Conservation (phyloP, 495 filamentous ascomycete species). For the Xylaria flabelliformis region DNA sequence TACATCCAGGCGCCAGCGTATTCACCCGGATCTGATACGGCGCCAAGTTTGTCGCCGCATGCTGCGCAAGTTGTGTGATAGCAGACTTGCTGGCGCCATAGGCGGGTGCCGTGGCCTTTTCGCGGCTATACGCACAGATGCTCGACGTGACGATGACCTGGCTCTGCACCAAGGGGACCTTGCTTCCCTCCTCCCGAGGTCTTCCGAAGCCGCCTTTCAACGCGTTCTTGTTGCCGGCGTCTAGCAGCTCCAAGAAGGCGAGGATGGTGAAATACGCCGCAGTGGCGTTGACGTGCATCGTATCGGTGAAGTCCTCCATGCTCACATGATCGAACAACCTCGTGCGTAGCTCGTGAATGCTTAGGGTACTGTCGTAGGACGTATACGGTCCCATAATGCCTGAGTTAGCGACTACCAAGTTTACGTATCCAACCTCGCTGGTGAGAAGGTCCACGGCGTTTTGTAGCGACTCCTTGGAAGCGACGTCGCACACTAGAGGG, state of each 20-base stretch:
- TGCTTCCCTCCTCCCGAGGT: constrained; percentile 29
- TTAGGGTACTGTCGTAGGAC: constrained; percentile 43
- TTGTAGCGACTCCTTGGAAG: constrained; percentile 60
- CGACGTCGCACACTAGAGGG: constrained; percentile 64
- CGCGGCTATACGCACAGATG: constrained; percentile 59
- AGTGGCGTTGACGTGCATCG: constrained; percentile 58
- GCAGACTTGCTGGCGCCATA: constrained; percentile 64
- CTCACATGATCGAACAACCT: constrained; percentile 49
- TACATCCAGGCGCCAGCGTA: constrained; percentile 62
- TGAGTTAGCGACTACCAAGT: constrained; percentile 65
- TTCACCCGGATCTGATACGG: constrained; percentile 62
- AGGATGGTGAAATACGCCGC: constrained; percentile 60
- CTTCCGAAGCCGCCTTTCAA: constrained; percentile 42
- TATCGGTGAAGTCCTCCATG: constrained; percentile 57
- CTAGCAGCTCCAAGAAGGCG: constrained; percentile 63
- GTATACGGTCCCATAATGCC: constrained; percentile 57
- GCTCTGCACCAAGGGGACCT: constrained; percentile 52
- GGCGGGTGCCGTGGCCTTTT: constrained; percentile 49
- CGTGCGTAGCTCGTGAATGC: constrained; percentile 53
- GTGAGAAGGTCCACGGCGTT: constrained; percentile 54
- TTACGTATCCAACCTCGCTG: constrained; percentile 58
- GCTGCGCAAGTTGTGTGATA: constrained; percentile 59
- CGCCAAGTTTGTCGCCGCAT: constrained; percentile 53
- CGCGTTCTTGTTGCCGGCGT: constrained; percentile 65
- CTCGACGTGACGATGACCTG: constrained; percentile 63